Base-by-base conservation (phyloP, 345 rosid species). In the Orychophragmus violaceus region DNA sequence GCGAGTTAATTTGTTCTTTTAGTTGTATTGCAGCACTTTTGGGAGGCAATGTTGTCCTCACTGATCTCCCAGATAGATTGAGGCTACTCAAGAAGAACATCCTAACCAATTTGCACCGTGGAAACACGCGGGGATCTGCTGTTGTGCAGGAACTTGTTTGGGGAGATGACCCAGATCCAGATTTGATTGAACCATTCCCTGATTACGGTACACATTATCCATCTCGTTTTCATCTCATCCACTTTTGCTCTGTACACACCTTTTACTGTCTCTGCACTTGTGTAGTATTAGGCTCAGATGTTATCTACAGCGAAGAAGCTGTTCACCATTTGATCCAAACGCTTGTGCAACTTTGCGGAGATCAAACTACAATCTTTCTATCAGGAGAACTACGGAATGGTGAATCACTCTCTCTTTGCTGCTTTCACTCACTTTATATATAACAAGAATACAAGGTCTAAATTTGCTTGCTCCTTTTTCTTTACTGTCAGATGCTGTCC, bases 1-100 rank as follows among this genome's bases (percentile, higher is more conserved):
- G 12, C 4, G 25, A 46, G 36, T 36, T 17, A 8, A 8, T 37
- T 74, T 64, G 29, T 59, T 14, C 14, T 72, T 62, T 61, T 85
- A 87, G 97, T 37, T 93, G 96, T 76, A 78, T 89, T 23, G 86
- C 91, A 37, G 87, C 98, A 62, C 91, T 89, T 64, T 78, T 93
- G 74, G 98, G 97, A 71, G 94, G 87, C 54, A 78, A 85, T 67
- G 94, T 79, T 67, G 53, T 77, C 54, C 90, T 93, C 37, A 93
- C 97, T 22, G 98, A 93, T 82, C 82, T 93, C 68, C 91, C 91
- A 11, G 96, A 93, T 77, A 80, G 96, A 86, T 14, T 89, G 69
- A 83, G 82, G 72, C 80, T 89, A 39, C 81, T 93, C 68, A 93
- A 67, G 70, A 93, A 87, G 86, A 93, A 89, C 10, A 49, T 85